phyloP scores from a whole-genome alignment of 768 basidiomycete genomes.

The Amanita brunnescens region DNA sequence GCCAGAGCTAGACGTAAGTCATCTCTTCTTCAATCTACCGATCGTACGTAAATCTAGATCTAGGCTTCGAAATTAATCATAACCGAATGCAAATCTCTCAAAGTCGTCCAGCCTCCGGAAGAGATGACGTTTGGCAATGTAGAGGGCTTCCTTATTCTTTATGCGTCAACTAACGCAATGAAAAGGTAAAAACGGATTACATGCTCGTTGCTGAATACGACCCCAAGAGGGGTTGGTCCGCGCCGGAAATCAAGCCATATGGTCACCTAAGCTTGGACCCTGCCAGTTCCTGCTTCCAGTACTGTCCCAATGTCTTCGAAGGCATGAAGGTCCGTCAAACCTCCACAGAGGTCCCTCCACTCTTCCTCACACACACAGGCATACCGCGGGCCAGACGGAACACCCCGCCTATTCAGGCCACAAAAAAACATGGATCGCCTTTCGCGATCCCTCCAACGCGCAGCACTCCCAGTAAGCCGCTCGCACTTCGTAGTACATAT shows the following conservation, averaged over 20 bases:
- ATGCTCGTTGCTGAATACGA: slow-evolving; percentile 67
- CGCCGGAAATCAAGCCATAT: slow-evolving; percentile 69
- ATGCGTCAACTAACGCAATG: not conserved
- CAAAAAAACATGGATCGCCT: slow-evolving; percentile 81
- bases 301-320: slow-evolving; percentile 80
- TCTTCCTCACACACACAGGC: slow-evolving; percentile 16
- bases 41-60: not conserved
- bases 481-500: not conserved
- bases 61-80: slow-evolving; percentile 52
- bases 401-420: slow-evolving; percentile 73
- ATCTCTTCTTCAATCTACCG: not conserved
- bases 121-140: slow-evolving; percentile 52
- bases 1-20: slow-evolving; percentile 14
- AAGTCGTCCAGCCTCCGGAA: slow-evolving; percentile 40
- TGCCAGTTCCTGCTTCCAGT: slow-evolving; percentile 73
- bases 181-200: slow-evolving; percentile 62
- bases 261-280: slow-evolving; percentile 64
- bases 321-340: slow-evolving; percentile 56
- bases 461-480: slow-evolving; percentile 58
- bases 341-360: too few relatives aligned
- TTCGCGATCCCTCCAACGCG: slow-evolving; percentile 54
- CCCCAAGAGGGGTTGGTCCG: slow-evolving; percentile 56
- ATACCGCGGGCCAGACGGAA: slow-evolving; percentile 62
- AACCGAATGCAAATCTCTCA: slow-evolving; percentile 35
- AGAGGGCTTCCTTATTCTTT: slow-evolving; percentile 9